Base-by-base conservation (phyloP, 176 grass and related monocot genomes). In the Aegilops bicornis region DNA sequence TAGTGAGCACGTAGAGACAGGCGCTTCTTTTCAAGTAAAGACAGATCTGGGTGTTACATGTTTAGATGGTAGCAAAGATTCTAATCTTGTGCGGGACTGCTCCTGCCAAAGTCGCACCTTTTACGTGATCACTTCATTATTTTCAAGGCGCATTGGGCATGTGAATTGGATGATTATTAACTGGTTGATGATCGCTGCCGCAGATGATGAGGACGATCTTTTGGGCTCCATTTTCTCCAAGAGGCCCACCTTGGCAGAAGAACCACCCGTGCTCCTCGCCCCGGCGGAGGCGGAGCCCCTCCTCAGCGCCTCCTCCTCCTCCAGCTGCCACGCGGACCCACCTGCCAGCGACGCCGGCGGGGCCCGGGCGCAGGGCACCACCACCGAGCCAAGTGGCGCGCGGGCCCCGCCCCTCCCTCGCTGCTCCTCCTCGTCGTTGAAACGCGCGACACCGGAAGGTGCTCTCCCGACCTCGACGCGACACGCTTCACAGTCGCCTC, bases 291-390 rank as follows among this genome's bases (percentile, higher is more conserved):
- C 81, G 8, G 72, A 84, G 85, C 85, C 80, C 7, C 88, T 78
- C 48, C 85, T 68, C 69, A 86, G 85, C 89, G 85, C 92, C 19
- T 85, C 81, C 33, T 85, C 81, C 33, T 95, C 95, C 35, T 90
- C 91, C 75, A 65, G 16, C 82, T 78, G 82, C 82, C 88, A 80
- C 42, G 74, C 58, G 68, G 91, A 60, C 47, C 89, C 76, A 36
- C 85, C 12, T 2, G n/a, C 12, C 79, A 39, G 88, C 33, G 71
- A 52, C 3, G 19, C 6, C 31, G 2, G 27, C 22, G 60, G 89
- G 81, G 60, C 22, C 80, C 67, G n/a, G 54, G 6, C 30, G 17
- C 83, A 70, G 50, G 32, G 27, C 8, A 0, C 31, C 22, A 24
- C 64, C 16, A 23, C 72, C 62, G 4, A 10, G 79, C 58, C 65